Percentiles rank a stretch among this genome's conserved stretches.
These are phyloP conservation scores for Auriscalpium vulgare DNA, from an alignment of 768 basidiomycete genomes.

Conservation along the genomic window DNA sequence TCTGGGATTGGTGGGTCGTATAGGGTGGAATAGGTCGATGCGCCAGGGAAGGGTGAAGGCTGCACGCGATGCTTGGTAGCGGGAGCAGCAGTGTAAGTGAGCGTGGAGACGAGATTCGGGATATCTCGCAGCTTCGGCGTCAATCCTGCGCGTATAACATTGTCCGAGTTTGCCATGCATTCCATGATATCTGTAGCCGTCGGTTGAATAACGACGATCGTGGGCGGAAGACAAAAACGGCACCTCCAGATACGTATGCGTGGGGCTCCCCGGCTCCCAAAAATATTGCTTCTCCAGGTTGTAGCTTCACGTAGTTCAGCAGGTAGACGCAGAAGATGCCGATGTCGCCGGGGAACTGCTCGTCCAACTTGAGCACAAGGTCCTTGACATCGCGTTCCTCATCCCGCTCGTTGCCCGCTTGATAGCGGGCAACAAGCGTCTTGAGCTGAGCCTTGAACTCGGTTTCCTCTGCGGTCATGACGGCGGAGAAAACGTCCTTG, in stretches of 20 bases:
- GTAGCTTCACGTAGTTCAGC: conserved; percentile 76
- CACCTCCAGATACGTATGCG: conserved; percentile 91
- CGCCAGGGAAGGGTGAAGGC: conserved; percentile 39
- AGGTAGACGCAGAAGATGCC: conserved; percentile 90
- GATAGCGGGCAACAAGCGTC: conserved; percentile 56
- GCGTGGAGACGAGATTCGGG: conserved; percentile 75
- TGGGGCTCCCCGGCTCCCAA: conserved; percentile 95
- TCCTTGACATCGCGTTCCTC: conserved; percentile 44
- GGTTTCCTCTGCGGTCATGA: conserved; percentile 72
- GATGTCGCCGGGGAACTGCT: conserved; percentile 86
- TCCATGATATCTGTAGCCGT: conserved; percentile 79
- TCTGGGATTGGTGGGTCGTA: conserved; percentile 94
- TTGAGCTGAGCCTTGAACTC: conserved; percentile 47
- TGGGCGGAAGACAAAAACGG: background rate
- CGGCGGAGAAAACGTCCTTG: conserved; percentile 67
- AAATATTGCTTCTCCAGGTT: conserved; percentile 87
- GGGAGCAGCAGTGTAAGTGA: conserved; percentile 76
- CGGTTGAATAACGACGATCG: background rate
- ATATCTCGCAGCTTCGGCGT: conserved; percentile 96
- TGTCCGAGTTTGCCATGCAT: conserved; percentile 98
- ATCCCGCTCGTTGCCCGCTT: conserved; percentile 28
- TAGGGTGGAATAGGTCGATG: conserved; percentile 33
- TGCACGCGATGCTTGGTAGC: conserved; percentile 63
- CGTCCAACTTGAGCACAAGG: conserved; percentile 53
- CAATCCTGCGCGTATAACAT: conserved; percentile 96